Conservation (phyloP, 129 eudicot genomes). For the Artemisia annua region DNA sequence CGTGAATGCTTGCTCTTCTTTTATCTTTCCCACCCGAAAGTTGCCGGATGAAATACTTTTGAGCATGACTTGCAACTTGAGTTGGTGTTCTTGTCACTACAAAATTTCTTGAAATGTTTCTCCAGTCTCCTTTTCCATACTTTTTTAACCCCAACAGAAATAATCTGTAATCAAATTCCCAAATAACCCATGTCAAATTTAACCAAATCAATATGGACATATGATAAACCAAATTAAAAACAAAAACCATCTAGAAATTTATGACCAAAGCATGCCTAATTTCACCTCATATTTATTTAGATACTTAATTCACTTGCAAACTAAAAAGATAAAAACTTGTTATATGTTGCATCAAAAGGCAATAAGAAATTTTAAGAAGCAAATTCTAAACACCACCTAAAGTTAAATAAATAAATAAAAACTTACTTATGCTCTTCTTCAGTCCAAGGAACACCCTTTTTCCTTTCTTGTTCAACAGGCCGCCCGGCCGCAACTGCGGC, state of each 20-base stretch:
- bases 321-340: background rate
- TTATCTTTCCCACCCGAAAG: constrained; percentile 91
- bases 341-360: background rate
- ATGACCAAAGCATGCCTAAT: background rate
- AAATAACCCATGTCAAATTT: constrained; percentile 26
- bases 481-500: constrained; percentile 33
- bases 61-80: constrained; percentile 98
- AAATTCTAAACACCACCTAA: background rate
- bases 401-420: background rate
- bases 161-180: constrained; percentile 45
- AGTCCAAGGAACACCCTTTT: constrained; percentile 98
- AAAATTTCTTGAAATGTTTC: constrained; percentile 84
- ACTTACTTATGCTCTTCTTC: constrained; percentile 96
- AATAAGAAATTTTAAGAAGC: background rate
- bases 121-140: constrained; percentile 98
- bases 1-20: constrained; percentile 95
- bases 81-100: constrained; percentile 91
- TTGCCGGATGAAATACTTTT: constrained; percentile 89
- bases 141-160: constrained; percentile 84
- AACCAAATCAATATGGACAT: background rate
- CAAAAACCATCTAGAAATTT: background rate
- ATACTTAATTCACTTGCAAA: background rate
- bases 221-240: background rate
- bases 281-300: no score
- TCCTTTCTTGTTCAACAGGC: constrained; percentile 83